Percentiles rank a stretch among this genome's conserved stretches.
Conservation (phyloP, 768 basidiomycete genomes). For the Peribolospora kevripleyi region DNA sequence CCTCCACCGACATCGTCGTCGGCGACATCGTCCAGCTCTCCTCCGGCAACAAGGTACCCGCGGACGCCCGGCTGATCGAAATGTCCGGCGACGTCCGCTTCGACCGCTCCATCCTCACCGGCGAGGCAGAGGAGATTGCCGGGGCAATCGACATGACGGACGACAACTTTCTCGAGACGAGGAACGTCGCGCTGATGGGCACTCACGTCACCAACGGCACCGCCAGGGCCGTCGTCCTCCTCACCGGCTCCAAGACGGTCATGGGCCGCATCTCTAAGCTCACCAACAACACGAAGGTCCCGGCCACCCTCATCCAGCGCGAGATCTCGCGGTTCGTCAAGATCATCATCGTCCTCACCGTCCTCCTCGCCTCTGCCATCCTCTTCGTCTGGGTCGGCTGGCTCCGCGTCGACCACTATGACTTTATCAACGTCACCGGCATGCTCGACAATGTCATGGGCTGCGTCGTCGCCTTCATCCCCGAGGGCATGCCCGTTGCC, state of each 20-base stretch:
- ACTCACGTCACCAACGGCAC: slow-evolving; percentile 19
- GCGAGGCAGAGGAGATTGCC: slow-evolving; percentile 24
- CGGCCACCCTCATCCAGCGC: slow-evolving; percentile 29
- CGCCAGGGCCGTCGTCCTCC: slow-evolving; percentile 3
- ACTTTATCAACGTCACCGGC: slow-evolving; percentile 27
- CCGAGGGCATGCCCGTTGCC: slow-evolving; percentile 18
- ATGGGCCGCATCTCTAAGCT: slow-evolving; percentile 32
- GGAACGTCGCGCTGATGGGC: slow-evolving; percentile 37
- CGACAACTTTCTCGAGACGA: slow-evolving; percentile 29
- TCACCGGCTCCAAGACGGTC: slow-evolving; percentile 3
- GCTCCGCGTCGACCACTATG: slow-evolving; percentile 8
- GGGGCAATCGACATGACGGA: slow-evolving; percentile 25
- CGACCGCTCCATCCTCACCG: slow-evolving; percentile 42
- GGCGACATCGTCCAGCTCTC: slow-evolving; percentile 15
- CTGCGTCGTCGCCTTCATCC: slow-evolving; percentile 25
- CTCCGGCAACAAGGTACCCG: slow-evolving; percentile 17
- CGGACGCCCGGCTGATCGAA: slow-evolving; percentile 25
- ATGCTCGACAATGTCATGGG: slow-evolving; percentile 33
- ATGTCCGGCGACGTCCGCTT: slow-evolving; percentile 34
- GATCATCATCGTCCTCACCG: slow-evolving; percentile 1
- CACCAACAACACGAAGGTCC: slow-evolving; percentile 24
- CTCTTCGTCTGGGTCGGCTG: slow-evolving; percentile 9
- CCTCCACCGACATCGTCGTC: slow-evolving; percentile 16
- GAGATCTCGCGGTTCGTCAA: slow-evolving; percentile 34
- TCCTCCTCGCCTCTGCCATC: slow-evolving; percentile 1